Percentiles rank a stretch among this genome's conserved stretches.
These are phyloP conservation scores for Chrysochromulina tobinii DNA, from an alignment of 78 protist species.

Conservation along the genomic window DNA sequence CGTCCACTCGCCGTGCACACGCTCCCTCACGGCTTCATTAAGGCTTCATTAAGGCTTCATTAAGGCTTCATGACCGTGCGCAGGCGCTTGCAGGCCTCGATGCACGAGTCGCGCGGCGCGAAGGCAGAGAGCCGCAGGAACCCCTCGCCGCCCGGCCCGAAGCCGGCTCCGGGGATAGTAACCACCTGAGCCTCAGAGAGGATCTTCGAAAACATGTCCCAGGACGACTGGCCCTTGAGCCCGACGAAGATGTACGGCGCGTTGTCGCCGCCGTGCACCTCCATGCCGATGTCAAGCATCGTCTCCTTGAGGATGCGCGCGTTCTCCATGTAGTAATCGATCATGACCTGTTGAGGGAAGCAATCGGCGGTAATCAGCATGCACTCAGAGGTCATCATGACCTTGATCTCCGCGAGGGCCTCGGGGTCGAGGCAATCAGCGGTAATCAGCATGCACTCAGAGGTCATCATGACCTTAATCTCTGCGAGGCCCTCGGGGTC, in stretches of 20 bases:
- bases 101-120: background rate
- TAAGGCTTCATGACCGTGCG: background rate
- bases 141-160: conserved; percentile 39
- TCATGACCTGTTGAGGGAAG: background rate
- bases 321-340: conserved; percentile 26
- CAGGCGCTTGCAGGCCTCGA: conserved; percentile 27
- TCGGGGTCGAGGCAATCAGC: background rate
- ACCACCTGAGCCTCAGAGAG: conserved; percentile 15
- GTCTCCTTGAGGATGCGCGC: background rate
- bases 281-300: background rate
- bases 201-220: conserved; percentile 12
- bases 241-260: conserved; percentile 19
- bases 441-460: no score
- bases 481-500: conserved; percentile 11
- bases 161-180: conserved; percentile 23
- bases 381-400: no score
- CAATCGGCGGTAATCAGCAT: no score
- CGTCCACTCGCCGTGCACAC: no score
- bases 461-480: background rate
- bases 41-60: no score
- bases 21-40: no score
- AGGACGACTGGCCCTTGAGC: background rate
- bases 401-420: conserved; percentile 1
- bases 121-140: conserved; percentile 31
- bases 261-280: conserved; percentile 20